Evolutionary conservation across 495 filamentous ascomycete species (phyloP), one percentile per base, ranked within the genome.

Genomic region (Stereocaulon alpinum): DNA sequence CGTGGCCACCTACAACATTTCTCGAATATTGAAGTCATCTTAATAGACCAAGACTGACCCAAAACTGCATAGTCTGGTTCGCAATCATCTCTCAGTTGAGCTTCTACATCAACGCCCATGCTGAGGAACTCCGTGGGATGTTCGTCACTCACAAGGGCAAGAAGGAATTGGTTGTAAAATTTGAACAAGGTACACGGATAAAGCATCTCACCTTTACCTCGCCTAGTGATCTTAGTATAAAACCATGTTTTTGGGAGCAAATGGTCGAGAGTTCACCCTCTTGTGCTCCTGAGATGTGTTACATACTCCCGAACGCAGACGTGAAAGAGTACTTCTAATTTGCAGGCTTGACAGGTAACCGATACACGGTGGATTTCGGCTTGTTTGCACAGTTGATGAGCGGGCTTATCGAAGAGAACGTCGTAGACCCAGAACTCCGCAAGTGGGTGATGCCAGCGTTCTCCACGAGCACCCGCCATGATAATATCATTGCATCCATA

Each of bases 81-180:
- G 70, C 76, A 48, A 81, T 84, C 60, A 66, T 83, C 3, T 71
- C 73, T 5, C 80, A 84, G 63, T 69, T 85, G 11, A 76, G 68
- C 61, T 63, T 76, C 52, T 81, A 76, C 66, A 66, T 85, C 60
- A 77, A 78, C 44, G 69, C 68, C 2, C 68, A 80, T 63, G 66
- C 76, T 4, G 74, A 78, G 55, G 67, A 73, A 27, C 66, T 81
- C 29, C 70, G 74, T 10, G 56, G 63, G 6, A 47, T 61, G 6
- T 78, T 83, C 57, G 73, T 83, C 9, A 24, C 60, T 29, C 72
- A 77, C 60, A 42, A 71, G 29, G 73, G 70, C 0, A 72, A 79
- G 62, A 73, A 77, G 61, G 64, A 76, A 30, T 64, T 83, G 0
- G 57, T 68, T 52, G 68, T 80, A 2, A 30, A 20, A 4, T 37